Percentiles rank a stretch among this genome's conserved stretches.
Evolutionary conservation across 2,329 filamentous ascomycete genomes (phyloP).

Genomic region (Xylaria polymorpha): DNA sequence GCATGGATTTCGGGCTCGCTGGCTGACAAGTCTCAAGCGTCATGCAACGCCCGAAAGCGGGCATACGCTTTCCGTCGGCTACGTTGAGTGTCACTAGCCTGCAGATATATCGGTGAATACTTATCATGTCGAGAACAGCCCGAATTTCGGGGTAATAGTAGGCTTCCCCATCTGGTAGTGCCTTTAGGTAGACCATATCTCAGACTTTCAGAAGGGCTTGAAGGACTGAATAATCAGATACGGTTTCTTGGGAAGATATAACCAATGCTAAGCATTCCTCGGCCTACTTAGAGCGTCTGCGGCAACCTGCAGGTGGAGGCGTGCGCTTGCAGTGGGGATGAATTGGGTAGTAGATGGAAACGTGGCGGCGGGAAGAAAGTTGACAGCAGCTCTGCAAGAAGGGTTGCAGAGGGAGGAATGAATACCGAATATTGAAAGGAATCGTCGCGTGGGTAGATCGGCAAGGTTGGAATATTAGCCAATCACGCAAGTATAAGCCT

Average conservation of each 20-base stretch:
- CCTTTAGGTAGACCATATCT: not conserved
- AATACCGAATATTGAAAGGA: slow-evolving; percentile 25
- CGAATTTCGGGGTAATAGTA: not conserved
- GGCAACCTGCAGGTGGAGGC: slow-evolving; percentile 21
- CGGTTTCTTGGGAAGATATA: not conserved
- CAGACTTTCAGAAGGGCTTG: not conserved
- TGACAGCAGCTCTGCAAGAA: slow-evolving; percentile 30
- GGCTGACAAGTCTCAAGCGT: slow-evolving; percentile 1
- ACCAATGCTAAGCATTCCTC: slow-evolving; percentile 7
- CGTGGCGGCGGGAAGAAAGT: slow-evolving; percentile 30
- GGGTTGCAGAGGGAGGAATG: slow-evolving; percentile 21
- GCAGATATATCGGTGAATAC: not conserved
- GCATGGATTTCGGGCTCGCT: not conserved
- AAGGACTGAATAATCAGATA: slow-evolving; percentile 2
- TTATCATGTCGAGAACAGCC: not conserved
- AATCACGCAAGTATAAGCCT: slow-evolving; percentile 26
- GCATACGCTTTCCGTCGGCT: slow-evolving; percentile 1
- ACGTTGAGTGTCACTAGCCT: not conserved
- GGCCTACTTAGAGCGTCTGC: slow-evolving; percentile 9
- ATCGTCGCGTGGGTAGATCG: slow-evolving; percentile 28
- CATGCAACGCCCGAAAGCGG: slow-evolving; percentile 2
- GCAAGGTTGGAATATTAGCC: slow-evolving; percentile 14
- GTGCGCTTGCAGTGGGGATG: slow-evolving; percentile 22
- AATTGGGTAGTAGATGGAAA: slow-evolving; percentile 19
- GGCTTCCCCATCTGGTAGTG: not conserved